Base-by-base conservation (phyloP, 2,329 filamentous ascomycete genomes). In the Fusarium dimerum region DNA sequence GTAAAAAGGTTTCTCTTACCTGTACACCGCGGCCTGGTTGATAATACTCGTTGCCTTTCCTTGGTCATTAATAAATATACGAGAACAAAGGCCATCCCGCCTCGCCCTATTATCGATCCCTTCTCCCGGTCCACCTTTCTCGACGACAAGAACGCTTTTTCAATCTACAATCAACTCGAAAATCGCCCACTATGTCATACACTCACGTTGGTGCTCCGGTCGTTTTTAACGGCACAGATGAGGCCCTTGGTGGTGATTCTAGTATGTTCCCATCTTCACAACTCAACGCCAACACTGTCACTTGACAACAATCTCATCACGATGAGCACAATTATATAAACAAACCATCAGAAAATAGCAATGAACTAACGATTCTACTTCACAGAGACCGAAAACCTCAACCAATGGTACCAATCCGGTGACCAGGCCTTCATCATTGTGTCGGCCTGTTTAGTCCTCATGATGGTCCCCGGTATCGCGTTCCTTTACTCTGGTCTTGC, bases 401-500 rank as follows among this genome's bases (percentile, higher is more conserved):
- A 97, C 81, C 91, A 95, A 84, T 96, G 92, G 90, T 97, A 88
- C 76, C 82, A 90, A 63, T 79, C 91, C 6, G 94, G 94, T 67
- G 94, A 99, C 74, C 88, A 92, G 76, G 90, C 92, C 70, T 97
- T 90, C 78, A 97, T 97, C 73, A 81, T 97, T 72, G 74, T 97
- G 66, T 82, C 89, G 55, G 84, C 92, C 55, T 92, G 90, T 71
- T 96, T 97, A 88, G 93, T 97, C 60, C 76, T 97, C 77, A 77
- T 97, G 75, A 99, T 97, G 94, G 81, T 97, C 30, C 94, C 94
- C 30, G 94, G 94, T 66, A 92, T 99, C 65, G 92, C 91, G 50
- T 97, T 99, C 76, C 85, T 99, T 60, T 99, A 99, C 78, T 97
- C 93, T 12, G 94, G 94, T 62, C 87, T 97, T 62, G 93, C 94